Evolutionary conservation across 2,329 filamentous ascomycete species (phyloP), one percentile per base, ranked within the genome.

Genomic region (Hysterium pulicare): DNA sequence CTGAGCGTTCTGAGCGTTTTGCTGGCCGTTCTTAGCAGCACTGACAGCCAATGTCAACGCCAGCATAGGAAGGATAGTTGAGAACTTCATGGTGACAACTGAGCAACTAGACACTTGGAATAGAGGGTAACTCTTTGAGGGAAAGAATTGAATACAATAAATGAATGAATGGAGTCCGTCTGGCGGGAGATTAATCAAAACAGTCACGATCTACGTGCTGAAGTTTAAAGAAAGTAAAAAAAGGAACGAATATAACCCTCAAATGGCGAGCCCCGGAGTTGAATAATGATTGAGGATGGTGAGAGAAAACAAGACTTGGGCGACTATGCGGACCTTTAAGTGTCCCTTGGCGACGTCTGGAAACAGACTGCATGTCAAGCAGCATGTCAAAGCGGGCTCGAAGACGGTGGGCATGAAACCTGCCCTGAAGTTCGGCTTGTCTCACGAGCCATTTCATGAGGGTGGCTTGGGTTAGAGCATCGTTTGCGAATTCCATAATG

Each of bases 171-270:
- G 59, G 50, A 60, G 37, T 58, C 64, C 62, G 63, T 41, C 63
- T 68, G 34, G 64, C 64, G 62, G 64, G 53, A 48, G 55, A 64
- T 64, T 63, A 61, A 44, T 54, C 53, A 54, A 63, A 35, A 46
- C 54, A 67, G 62, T 67, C 55, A 68, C 65, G 65, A 57, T 68
- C 65, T 68, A 68, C 65, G 65, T 65, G 47, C 58, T 61, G 64
- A 62, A 59, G 46, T 47, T n/a, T n/a, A 58, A 55, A 59, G 48
- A 55, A 65, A 40, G 41, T 57, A 59, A 60, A 61, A 53, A 58
- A 62, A 59, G 50, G 66, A 68, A 68, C 61, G 65, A 68, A 66
- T 53, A 64, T 66, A 67, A 67, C 59, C 62, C 61, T 62, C 61
- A 53, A 64, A 44, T 51, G 55, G 51, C 50, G 51, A 51, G 51